Evolutionary conservation across 148 eudicot species (phyloP), one percentile per base, ranked within the genome.

Genomic region (Rhododendron vialii): DNA sequence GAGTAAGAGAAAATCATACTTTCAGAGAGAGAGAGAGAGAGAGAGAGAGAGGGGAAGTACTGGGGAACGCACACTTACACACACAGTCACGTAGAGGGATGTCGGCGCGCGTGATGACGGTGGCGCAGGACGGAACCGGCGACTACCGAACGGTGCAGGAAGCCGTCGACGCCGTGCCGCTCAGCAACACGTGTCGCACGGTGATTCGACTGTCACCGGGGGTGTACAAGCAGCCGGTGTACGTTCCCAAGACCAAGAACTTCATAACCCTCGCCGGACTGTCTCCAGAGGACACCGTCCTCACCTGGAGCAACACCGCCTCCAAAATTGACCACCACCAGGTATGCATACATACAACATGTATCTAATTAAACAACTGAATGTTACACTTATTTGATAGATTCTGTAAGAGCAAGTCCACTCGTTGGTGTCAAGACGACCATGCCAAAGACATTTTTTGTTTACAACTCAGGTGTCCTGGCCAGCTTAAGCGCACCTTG

Each of bases 131-230:
- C 89, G 99, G 98, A 2, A 73, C 63, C 53, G 98, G 93, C 3
- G 93, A 94, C 10, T 92, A 71, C 90, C 65, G 84, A 84, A 92
- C 92, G 12, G 93, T 96, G 71, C 99, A 96, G 83, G 96, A 95
- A 33, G 99, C 99, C 13, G 88, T 96, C 13, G 98, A 96, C 88
- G 89, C 92, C n/a, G 94, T 96, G 47, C 98, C 99, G 0, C 91
- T 94, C 33, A 85, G 92, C 59, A 96, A 96, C 93, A 90, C 91
- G 12, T 63, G 93, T 43, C 94, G 99, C 43, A 95, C 94, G 15
- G 87, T 95, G 86, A 95, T 96, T 87, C 93, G 98, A 15, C 85
- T 96, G 30, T 88, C 99, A 9, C 98, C 99, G 15, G 99, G 99
- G 63, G 85, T 92, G 11, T 95, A 96, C 82, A 88, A 86, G 76